Percentiles rank a stretch among this genome's conserved stretches.
phyloP scores from a whole-genome alignment of 2,329 filamentous ascomycete genomes.

The Shiraia sp. region DNA sequence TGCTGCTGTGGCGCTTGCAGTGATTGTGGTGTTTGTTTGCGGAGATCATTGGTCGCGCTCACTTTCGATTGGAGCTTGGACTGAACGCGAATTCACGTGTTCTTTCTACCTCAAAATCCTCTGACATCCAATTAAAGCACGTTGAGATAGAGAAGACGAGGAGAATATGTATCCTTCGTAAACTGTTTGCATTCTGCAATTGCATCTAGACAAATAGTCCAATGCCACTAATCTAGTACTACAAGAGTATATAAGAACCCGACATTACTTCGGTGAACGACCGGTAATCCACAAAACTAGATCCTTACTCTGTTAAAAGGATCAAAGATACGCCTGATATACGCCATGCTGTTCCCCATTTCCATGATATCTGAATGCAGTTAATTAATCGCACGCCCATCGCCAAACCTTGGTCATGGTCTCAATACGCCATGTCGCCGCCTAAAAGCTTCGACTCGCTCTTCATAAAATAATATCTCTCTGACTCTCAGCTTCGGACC shows the following conservation, averaged over 20 bases:
- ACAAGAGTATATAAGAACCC: slow-evolving; percentile 5
- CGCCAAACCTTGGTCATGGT: slow-evolving; percentile 19
- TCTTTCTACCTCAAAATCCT: background rate
- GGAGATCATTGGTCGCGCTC: slow-evolving; percentile 13
- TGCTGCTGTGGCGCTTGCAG: no score
- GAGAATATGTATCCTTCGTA: no score
- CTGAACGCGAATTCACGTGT: slow-evolving; percentile 20
- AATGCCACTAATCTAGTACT: slow-evolving; percentile 6
- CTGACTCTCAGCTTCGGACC: slow-evolving; percentile 64
- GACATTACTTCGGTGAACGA: background rate
- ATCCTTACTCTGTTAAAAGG: slow-evolving; percentile 6
- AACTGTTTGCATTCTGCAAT: no score
- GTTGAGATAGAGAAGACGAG: no score
- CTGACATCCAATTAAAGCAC: no score
- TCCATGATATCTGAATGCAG: slow-evolving; percentile 8
- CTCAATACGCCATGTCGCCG: slow-evolving; percentile 61
- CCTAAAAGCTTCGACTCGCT: slow-evolving; percentile 76
- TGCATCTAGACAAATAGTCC: no score
- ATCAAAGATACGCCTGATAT: slow-evolving; percentile 18
- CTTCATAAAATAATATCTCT: slow-evolving; percentile 84
- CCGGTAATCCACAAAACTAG: no score
- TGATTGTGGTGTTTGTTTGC: slow-evolving; percentile 1
- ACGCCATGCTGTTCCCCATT: slow-evolving; percentile 12
- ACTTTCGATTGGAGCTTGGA: slow-evolving; percentile 7
- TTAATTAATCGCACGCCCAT: background rate